Evolutionary conservation across 1,284 basidiomycete genomes (phyloP).

Genomic region (Coniferiporia sulphurascens): DNA sequence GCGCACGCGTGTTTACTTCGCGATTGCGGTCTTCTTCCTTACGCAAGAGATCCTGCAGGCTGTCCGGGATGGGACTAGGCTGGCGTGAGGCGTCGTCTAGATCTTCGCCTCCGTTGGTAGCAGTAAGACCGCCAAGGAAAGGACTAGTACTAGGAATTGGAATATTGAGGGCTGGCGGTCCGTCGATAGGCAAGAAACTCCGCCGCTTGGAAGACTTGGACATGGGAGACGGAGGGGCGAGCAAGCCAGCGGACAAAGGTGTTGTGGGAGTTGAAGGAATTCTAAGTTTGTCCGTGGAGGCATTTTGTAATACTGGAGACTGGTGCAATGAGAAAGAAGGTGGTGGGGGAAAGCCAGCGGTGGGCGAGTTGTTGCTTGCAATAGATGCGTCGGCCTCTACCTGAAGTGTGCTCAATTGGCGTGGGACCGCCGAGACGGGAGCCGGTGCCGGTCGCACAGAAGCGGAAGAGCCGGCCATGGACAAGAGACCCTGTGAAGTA

Average conservation of each 20-base stretch:
- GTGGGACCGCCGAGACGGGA: slow-evolving; percentile 15
- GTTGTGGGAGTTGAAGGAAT: slow-evolving; percentile 23
- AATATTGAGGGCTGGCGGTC: slow-evolving; percentile 46
- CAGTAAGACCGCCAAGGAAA: slow-evolving; percentile 51
- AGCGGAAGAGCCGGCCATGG: slow-evolving; percentile 16
- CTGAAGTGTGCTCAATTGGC: slow-evolving; percentile 21
- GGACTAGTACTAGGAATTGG: slow-evolving; percentile 57
- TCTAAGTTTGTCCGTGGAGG: slow-evolving; percentile 25
- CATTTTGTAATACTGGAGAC: slow-evolving; percentile 25
- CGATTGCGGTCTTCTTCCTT: slow-evolving; percentile 66
- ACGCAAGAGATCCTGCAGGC: slow-evolving; percentile 42
- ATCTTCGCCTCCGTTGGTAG: slow-evolving; percentile 40
- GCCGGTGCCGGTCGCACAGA: not conserved
- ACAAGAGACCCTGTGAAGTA: slow-evolving; percentile 22
- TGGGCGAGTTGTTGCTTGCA: slow-evolving; percentile 35
- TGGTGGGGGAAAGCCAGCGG: slow-evolving; percentile 66
- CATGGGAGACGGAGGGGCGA: slow-evolving; percentile 42
- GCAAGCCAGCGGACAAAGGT: slow-evolving; percentile 35
- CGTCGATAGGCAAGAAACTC: slow-evolving; percentile 82
- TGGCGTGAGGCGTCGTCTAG: slow-evolving; percentile 33
- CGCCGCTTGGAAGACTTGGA: slow-evolving; percentile 63
- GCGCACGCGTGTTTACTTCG: slow-evolving; percentile 68
- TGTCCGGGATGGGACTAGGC: slow-evolving; percentile 44
- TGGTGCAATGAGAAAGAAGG: slow-evolving; percentile 40
- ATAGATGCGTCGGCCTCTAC: slow-evolving; percentile 19